Evolutionary conservation across 164 flowering plant genomes (phyloP).

Genomic region (Nelumbo lutea): DNA sequence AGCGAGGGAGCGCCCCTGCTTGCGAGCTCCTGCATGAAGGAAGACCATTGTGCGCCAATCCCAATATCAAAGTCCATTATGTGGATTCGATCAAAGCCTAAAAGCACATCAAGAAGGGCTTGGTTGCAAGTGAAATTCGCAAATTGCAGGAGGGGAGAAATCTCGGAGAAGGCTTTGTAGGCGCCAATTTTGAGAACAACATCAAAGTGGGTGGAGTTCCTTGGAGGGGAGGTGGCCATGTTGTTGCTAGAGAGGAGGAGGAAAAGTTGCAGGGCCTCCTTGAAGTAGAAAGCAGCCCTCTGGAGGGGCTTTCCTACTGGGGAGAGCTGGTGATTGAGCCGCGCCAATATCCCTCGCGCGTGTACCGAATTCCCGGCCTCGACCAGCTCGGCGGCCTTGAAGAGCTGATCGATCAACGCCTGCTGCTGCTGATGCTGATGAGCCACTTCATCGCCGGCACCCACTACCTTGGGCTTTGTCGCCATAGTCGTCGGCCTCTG

Average conservation of each 20-base stretch:
- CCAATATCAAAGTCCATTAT: constrained; percentile 78
- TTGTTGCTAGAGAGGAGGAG: constrained; percentile 36
- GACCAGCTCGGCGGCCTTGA: constrained; percentile 82
- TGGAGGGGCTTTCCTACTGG: constrained; percentile 68
- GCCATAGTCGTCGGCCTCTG: constrained; percentile 26
- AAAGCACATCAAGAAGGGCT: constrained; percentile 64
- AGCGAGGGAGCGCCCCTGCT: constrained; percentile 38
- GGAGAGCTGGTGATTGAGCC: constrained; percentile 99
- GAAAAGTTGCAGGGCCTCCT: constrained; percentile 67
- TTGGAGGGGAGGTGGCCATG: constrained; percentile 18
- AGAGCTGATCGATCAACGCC: constrained; percentile 59
- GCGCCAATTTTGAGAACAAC: constrained; percentile 65
- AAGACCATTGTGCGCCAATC: constrained; percentile 83
- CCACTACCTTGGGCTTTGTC: constrained; percentile 32
- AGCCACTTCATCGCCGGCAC: constrained; percentile 27
- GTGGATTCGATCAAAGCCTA: constrained; percentile 44
- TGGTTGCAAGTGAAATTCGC: constrained; percentile 76
- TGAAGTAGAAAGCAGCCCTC: constrained; percentile 81
- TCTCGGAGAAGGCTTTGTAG: constrained; percentile 65
- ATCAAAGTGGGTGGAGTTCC: constrained; percentile 34
- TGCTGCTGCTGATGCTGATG: constrained; percentile 40
- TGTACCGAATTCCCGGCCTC: constrained; percentile 70
- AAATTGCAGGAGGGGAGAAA: constrained; percentile 68
- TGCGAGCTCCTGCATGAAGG: constrained; percentile 80
- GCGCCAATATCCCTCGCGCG: constrained; percentile 99